Conservation (phyloP, 2,329 filamentous ascomycete species). For the Hypoxylon sp. region DNA sequence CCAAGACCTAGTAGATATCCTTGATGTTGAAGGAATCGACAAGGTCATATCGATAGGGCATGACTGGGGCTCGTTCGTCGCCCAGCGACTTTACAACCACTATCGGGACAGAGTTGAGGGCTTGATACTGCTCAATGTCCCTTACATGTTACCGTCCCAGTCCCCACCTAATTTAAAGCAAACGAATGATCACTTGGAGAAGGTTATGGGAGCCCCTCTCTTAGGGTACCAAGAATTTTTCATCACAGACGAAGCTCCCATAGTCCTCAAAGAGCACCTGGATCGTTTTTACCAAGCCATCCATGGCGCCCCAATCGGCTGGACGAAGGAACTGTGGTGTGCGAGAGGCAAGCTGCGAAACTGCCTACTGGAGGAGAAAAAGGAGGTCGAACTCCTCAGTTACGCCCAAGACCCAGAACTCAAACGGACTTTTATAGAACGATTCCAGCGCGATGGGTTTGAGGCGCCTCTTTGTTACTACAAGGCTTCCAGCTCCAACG, state of each 20-base stretch:
- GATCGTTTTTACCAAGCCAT: slow-evolving; percentile 56
- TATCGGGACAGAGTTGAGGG: slow-evolving; percentile 58
- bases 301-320: slow-evolving; percentile 53
- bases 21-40: slow-evolving; percentile 56
- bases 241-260: slow-evolving; percentile 56
- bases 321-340: slow-evolving; percentile 58
- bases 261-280: slow-evolving; percentile 57
- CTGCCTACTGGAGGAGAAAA: slow-evolving; percentile 45
- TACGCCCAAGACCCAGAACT: slow-evolving; percentile 49
- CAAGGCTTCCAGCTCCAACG: slow-evolving; percentile 34
- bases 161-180: background rate
- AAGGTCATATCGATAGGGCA: slow-evolving; percentile 62
- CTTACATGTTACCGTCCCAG: slow-evolving; percentile 57
- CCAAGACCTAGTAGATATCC: slow-evolving; percentile 58
- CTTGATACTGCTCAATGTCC: slow-evolving; percentile 60
- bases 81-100: slow-evolving; percentile 60
- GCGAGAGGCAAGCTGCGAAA: slow-evolving; percentile 54
- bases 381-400: slow-evolving; percentile 36
- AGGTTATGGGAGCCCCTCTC: slow-evolving; percentile 49
- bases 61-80: slow-evolving; percentile 63
- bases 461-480: slow-evolving; percentile 53
- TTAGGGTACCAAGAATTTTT: slow-evolving; percentile 58
- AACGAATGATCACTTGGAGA: slow-evolving; percentile 56
- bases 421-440: slow-evolving; percentile 49
- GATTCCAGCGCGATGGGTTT: slow-evolving; percentile 51